Conservation (phyloP, 208 protist species). For the Wallacemonas rigidus region DNA sequence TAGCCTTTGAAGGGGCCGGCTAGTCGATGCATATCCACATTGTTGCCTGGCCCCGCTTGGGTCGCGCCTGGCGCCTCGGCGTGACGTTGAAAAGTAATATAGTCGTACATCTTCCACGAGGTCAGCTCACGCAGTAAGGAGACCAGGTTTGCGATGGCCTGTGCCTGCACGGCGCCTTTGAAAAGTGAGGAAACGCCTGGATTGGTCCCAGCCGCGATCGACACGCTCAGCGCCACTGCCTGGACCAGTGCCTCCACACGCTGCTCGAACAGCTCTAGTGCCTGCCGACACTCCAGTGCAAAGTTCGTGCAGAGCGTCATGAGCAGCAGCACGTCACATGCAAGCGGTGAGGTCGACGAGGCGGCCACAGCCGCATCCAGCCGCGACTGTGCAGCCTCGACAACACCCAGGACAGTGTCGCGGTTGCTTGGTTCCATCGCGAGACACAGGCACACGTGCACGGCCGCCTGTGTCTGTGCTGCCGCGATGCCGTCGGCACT, state of each 20-base stretch:
- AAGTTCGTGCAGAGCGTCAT: conserved; percentile 11
- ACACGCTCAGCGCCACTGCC: conserved; percentile 1
- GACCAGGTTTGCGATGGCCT: conserved; percentile 24
- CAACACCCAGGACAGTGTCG: conserved; percentile 1
- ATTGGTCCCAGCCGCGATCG: neutral
- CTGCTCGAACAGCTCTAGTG: conserved; percentile 19
- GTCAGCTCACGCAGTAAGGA: conserved; percentile 35
- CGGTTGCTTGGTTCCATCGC: conserved; percentile 10
- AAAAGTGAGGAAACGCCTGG: conserved; percentile 9
- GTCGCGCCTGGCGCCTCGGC: conserved; percentile 1
- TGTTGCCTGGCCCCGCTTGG: neutral
- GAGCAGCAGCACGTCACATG: conserved; percentile 11
- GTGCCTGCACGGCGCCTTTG: conserved; percentile 14
- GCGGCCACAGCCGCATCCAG: neutral
- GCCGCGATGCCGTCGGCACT: neutral
- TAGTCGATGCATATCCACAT: conserved; percentile 21
- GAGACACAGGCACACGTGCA: conserved; percentile 13
- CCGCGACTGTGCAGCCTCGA: conserved; percentile 8
- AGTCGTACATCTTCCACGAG: conserved; percentile 46
- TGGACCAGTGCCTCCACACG: neutral
- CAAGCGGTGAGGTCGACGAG: conserved; percentile 10
- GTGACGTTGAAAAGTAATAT: conserved; percentile 14
- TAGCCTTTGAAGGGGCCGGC: conserved; percentile 29
- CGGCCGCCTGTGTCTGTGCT: neutral
- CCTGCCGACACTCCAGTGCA: conserved; percentile 11